Evolutionary conservation across 2,329 filamentous ascomycete species (phyloP).

Genomic region (Basipetospora chlamydospora): DNA sequence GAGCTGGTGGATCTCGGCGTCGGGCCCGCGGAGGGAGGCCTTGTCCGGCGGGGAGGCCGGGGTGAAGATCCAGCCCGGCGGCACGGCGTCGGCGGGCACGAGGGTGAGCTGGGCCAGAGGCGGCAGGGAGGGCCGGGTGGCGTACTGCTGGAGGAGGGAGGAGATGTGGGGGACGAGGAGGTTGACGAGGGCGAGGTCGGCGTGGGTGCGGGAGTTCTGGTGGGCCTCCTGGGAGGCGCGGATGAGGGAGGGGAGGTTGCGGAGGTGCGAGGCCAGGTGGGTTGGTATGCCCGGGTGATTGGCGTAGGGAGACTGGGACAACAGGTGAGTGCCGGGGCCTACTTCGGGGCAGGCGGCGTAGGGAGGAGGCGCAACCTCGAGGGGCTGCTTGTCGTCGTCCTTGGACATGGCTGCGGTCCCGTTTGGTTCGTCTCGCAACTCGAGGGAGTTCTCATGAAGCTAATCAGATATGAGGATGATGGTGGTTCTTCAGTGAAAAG

Average conservation of each 20-base stretch:
- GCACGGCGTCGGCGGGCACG: slow-evolving; percentile 27
- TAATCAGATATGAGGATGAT: too few species aligned
- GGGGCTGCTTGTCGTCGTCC: too few species aligned
- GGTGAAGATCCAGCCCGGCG: slow-evolving; percentile 19
- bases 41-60: slow-evolving; percentile 12
- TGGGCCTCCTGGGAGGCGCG: slow-evolving; percentile 18
- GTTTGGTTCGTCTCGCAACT: too few species aligned
- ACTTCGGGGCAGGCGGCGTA: background rate
- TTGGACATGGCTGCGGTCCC: too few species aligned
- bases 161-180: slow-evolving; percentile 26
- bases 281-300: slow-evolving; percentile 12
- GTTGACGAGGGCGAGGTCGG: slow-evolving; percentile 24
- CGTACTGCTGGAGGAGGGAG: slow-evolving; percentile 24
- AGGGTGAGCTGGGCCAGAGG: slow-evolving; percentile 27
- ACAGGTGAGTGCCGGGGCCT: background rate
- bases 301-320: too few species aligned
- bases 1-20: slow-evolving; percentile 18
- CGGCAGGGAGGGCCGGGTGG: slow-evolving; percentile 16
- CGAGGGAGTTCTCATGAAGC: too few species aligned
- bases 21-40: background rate
- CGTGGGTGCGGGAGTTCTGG: slow-evolving; percentile 18
- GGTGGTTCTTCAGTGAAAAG: too few species aligned
- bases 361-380: background rate
- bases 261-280: slow-evolving; percentile 21
- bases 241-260: slow-evolving; percentile 22